These are phyloP conservation scores for Nigrospora sphaerica DNA, from an alignment of 2,329 filamentous ascomycete genomes.

Conservation along the genomic window DNA sequence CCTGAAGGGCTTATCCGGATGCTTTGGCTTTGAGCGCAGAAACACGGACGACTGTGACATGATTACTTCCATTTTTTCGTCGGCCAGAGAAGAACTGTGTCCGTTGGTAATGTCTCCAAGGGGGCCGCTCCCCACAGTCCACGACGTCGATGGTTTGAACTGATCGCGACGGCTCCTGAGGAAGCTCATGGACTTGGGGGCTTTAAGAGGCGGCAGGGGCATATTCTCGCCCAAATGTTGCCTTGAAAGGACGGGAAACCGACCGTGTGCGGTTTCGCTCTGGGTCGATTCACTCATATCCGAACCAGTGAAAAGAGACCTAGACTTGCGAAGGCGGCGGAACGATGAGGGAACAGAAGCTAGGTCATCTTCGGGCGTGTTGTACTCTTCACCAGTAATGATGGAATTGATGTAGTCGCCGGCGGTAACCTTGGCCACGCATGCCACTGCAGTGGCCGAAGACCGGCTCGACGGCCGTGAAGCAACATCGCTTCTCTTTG, in stretches of 20 bases:
- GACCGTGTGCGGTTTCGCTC: conserved; percentile 2
- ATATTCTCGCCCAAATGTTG: conserved; percentile 19
- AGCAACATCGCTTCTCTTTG: conserved; percentile 1
- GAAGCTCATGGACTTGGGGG: conserved; percentile 51
- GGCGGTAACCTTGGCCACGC: conserved; percentile 19
- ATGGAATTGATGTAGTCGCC: conserved; percentile 28
- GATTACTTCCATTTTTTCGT: too few species aligned
- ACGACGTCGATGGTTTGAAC: background rate
- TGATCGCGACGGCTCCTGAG: conserved; percentile 26
- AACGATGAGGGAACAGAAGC: conserved; percentile 40
- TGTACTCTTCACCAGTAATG: conserved; percentile 32
- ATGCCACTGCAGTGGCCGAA: conserved; percentile 17
- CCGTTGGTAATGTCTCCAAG: too few species aligned
- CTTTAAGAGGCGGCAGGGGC: conserved; percentile 24
- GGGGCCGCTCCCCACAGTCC: too few species aligned
- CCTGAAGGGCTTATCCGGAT: conserved; percentile 22
- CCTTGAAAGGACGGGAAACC: background rate
- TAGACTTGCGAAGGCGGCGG: conserved; percentile 44
- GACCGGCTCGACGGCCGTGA: conserved; percentile 7
- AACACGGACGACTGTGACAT: conserved; percentile 33
- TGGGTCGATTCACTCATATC: conserved; percentile 6
- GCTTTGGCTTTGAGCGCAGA: conserved; percentile 30
- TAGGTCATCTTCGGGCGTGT: conserved; percentile 39
- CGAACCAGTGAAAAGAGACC: conserved; percentile 42
- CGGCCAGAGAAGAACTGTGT: too few species aligned